Base-by-base conservation (phyloP, 1,284 basidiomycete species). In the Papiliotrema terrestris region DNA sequence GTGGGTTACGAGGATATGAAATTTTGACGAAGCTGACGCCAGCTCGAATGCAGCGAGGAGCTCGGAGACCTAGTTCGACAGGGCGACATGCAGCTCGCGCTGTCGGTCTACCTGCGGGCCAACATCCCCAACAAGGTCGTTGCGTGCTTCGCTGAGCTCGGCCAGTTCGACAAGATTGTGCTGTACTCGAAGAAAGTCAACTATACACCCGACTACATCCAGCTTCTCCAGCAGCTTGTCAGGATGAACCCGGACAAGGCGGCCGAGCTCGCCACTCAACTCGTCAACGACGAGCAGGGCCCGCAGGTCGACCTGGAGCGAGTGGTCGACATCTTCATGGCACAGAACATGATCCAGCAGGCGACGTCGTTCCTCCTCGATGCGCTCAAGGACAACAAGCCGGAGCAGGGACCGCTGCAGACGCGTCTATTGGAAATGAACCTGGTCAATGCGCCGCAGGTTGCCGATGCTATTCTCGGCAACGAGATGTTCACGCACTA, bases 401-500 rank as follows among this genome's bases (percentile, higher is more conserved):
- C 94, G 0, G 96, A 99, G 78, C 95, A 99, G 72, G 95, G 86
- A 1, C 92, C 89, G 65, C 80, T 99, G 14, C 96, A 99, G 79
- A 99, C 96, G 1, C 88, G 94, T 62, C 83, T 99, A 22, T 82
- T 99, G 50, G 96, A 99, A 79, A 97, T 98, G 88, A 99, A 99
- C 80, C 82, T 99, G 52, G 80, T 98, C 58, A 89, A 97, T 74
- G 96, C 96, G 8, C 96, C 96, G 61, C 96, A 98, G 78, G 96
- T 98, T 53, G 96, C 96, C 1, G 96, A 99, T 73, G 96, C 96
- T 11, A 99, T 98, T 65, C 87, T 99, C 38, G 93, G 94, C 46
- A 99, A 98, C 77, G 91, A 98, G 69, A 98, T 99, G 91, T 98
- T 98, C 78, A 85, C 89, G 2, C 87, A 98, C 76, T 98, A 98